phyloP scores from a whole-genome alignment of 1,284 basidiomycete species.

The Boletus sp. region DNA sequence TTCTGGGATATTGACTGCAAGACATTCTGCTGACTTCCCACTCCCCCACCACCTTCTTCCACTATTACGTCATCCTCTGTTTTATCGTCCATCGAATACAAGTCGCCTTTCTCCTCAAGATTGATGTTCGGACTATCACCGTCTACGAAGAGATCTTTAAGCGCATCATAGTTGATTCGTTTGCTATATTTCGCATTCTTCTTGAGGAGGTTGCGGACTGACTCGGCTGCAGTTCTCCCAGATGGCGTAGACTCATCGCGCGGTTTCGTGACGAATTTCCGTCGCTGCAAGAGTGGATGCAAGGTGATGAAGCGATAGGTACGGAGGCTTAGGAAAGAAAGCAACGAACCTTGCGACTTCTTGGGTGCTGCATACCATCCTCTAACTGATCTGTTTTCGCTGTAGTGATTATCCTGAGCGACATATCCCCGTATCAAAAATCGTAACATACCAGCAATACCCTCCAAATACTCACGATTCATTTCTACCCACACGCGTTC shows the following conservation, averaged over 20 bases:
- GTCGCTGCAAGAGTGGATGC: slow-evolving; percentile 49
- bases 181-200: slow-evolving; percentile 86
- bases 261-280: slow-evolving; percentile 69
- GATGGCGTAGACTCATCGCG: slow-evolving; percentile 74
- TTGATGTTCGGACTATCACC: slow-evolving; percentile 41
- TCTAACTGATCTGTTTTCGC: slow-evolving; percentile 70
- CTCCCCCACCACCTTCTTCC: slow-evolving; percentile 48
- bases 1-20: slow-evolving; percentile 20
- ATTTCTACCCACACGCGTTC: slow-evolving; percentile 97
- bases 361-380: slow-evolving; percentile 48
- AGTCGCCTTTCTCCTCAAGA: slow-evolving; percentile 43
- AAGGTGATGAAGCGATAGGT: slow-evolving; percentile 11
- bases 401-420: slow-evolving; percentile 51
- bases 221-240: slow-evolving; percentile 78
- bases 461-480: slow-evolving; percentile 93
- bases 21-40: slow-evolving; percentile 26
- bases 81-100: slow-evolving; percentile 52
- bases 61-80: slow-evolving; percentile 52
- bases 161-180: slow-evolving; percentile 87
- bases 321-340: slow-evolving; percentile 33
- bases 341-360: slow-evolving; percentile 77
- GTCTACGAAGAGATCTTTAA: slow-evolving; percentile 75
- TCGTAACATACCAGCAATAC: slow-evolving; percentile 72
- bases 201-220: slow-evolving; percentile 78
- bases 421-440: slow-evolving; percentile 30